These are phyloP conservation scores for Plasmodium inui DNA, from an alignment of 169 alveolate genomes.

Conservation along the genomic window DNA sequence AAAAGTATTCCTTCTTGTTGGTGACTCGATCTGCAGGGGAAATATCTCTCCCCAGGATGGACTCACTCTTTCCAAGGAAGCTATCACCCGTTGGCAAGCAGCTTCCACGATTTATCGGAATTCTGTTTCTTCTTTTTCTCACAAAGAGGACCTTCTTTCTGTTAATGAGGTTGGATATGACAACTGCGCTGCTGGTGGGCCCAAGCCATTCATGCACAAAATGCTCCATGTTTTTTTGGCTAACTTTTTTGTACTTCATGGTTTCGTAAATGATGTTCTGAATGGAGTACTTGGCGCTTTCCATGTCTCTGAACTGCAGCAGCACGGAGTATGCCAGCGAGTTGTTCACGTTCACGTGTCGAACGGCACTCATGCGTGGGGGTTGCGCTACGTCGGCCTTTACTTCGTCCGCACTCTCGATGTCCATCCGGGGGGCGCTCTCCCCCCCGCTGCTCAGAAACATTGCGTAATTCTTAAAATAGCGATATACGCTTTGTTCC, in stretches of 20 bases:
- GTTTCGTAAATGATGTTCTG: conserved; percentile 66
- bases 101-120: neutral
- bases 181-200: conserved; percentile 66
- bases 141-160: conserved; percentile 55
- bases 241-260: conserved; percentile 37
- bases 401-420: neutral
- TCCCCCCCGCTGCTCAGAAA: conserved; percentile 9
- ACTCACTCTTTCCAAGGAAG: neutral
- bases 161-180: conserved; percentile 47
- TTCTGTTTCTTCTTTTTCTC: conserved; percentile 32
- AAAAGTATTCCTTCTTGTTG: neutral
- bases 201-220: conserved; percentile 63
- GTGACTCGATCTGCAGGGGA: neutral
- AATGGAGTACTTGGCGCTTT: conserved; percentile 51
- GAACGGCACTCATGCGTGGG: neutral
- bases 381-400: neutral
- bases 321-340: conserved; percentile 23
- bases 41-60: neutral
- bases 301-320: conserved; percentile 48
- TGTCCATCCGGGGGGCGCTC: neutral
- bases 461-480: conserved; percentile 26
- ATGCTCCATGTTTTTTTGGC: conserved; percentile 17
- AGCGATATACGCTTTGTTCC: neutral
- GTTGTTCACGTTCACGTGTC: conserved; percentile 25
- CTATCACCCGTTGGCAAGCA: neutral